Percentiles rank a stretch among this genome's conserved stretches.
Conservation (phyloP, 495 filamentous ascomycete species). For the Aspergillus incahuasiensis region DNA sequence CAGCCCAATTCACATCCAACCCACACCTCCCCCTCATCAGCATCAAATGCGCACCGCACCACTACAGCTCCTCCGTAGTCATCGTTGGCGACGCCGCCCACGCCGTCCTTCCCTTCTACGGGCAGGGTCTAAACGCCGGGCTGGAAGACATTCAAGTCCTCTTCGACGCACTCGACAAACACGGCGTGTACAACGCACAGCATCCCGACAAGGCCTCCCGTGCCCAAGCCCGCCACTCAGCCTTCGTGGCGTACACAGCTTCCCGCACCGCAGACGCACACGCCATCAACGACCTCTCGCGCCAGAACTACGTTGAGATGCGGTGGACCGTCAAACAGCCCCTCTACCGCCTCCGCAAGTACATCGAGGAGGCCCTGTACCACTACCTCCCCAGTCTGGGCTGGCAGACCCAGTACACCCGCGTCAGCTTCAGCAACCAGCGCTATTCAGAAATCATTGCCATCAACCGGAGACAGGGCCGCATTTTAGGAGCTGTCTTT, state of each 20-base stretch:
- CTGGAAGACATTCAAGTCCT: constrained; percentile 82
- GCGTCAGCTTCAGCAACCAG: constrained; percentile 89
- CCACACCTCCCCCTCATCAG: constrained; percentile 88
- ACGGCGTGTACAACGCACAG: constrained; percentile 42
- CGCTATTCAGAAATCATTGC: constrained; percentile 78
- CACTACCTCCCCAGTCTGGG: constrained; percentile 71
- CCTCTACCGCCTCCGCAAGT: constrained; percentile 74
- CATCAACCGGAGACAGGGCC: constrained; percentile 63
- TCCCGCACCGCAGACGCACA: constrained; percentile 72
- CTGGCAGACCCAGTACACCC: constrained; percentile 88
- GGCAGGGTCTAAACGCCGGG: constrained; percentile 83
- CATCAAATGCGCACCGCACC: constrained; percentile 87
- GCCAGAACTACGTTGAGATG: constrained; percentile 94
- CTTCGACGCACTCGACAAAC: constrained; percentile 65
- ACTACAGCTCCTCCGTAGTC: constrained; percentile 70
- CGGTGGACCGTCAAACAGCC: constrained; percentile 70
- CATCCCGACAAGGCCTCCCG: constrained; percentile 35
- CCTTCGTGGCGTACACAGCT: constrained; percentile 68
- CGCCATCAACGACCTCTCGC: constrained; percentile 87
- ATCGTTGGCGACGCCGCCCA: constrained; percentile 94
- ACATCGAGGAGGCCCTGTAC: constrained; percentile 75
- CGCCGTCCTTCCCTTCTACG: constrained; percentile 96
- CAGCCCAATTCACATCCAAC: constrained; percentile 66
- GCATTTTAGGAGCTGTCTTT: constrained; percentile 43
- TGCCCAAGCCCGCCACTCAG: constrained; percentile 40